phyloP scores from a whole-genome alignment of 495 filamentous ascomycete genomes.

The Aspergillus ostianus region DNA sequence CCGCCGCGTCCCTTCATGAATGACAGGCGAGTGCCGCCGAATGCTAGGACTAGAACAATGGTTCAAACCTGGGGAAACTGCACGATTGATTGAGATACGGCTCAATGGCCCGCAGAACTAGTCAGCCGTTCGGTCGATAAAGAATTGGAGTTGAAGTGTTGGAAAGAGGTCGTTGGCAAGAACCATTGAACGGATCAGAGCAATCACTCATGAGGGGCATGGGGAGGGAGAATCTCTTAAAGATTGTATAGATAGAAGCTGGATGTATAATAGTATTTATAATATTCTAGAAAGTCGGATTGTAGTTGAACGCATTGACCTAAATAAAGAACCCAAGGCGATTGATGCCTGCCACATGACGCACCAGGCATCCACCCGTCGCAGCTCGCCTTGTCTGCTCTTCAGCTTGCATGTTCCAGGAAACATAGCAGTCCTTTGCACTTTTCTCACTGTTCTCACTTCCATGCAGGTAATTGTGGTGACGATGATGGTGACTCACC shows the following conservation, averaged over 20 bases:
- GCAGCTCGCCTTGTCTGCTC: no score
- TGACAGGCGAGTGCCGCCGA: background rate
- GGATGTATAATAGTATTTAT: background rate
- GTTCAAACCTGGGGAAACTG: no score
- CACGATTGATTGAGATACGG: background rate
- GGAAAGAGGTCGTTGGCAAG: background rate
- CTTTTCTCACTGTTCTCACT: background rate
- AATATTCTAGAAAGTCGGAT: no score
- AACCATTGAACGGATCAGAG: background rate
- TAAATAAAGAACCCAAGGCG: background rate
- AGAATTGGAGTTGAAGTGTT: background rate
- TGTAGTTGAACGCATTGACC: no score
- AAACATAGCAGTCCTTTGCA: background rate
- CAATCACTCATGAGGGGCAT: background rate
- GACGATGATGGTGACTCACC: background rate
- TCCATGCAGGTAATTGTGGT: background rate
- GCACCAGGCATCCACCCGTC: background rate
- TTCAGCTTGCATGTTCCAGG: no score
- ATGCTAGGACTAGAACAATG: background rate
- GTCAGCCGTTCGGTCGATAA: background rate
- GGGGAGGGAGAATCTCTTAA: background rate
- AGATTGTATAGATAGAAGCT: no score
- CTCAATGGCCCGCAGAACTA: background rate
- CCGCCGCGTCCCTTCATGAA: conserved; percentile 52
- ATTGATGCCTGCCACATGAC: background rate